These are phyloP conservation scores for rapeseed (Brassica napus) DNA, from an alignment of 345 rosid genomes.

Conservation along the genomic window DNA sequence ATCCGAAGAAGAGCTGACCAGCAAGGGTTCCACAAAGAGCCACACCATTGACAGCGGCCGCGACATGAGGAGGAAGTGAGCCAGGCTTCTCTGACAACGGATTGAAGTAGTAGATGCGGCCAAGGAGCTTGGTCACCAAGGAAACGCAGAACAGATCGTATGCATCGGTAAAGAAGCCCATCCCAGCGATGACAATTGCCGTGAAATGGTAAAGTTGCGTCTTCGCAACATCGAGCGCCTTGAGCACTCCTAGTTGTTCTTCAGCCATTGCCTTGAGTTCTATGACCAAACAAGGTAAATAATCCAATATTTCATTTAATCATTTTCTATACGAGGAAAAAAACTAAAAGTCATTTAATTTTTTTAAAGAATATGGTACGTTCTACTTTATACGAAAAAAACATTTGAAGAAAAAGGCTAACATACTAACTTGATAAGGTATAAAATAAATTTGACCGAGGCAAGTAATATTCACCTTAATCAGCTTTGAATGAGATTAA, in stretches of 20 bases:
- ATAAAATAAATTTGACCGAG: not conserved
- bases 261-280: slow-evolving; percentile 36
- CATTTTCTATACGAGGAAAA: not conserved
- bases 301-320: not conserved
- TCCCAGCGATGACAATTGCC: slow-evolving; percentile 47
- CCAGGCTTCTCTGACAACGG: slow-evolving; percentile 35
- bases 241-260: slow-evolving; percentile 41
- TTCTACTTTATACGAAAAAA: not conserved
- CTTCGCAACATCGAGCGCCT: slow-evolving; percentile 48
- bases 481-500: slow-evolving; percentile 18
- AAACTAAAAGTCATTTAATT: not conserved
- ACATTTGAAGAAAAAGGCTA: not conserved
- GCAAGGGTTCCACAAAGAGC: slow-evolving; percentile 39
- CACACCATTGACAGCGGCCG: slow-evolving; percentile 46
- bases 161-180: slow-evolving; percentile 53
- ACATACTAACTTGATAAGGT: not conserved
- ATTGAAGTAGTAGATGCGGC: slow-evolving; percentile 47
- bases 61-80: slow-evolving; percentile 40
- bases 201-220: slow-evolving; percentile 53
- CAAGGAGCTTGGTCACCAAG: slow-evolving; percentile 46
- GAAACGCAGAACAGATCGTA: slow-evolving; percentile 54
- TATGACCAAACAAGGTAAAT: not conserved
- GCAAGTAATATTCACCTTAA: slow-evolving; percentile 16
- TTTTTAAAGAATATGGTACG: not conserved
- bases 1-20: slow-evolving; percentile 47